phyloP scores from a whole-genome alignment of 1,284 basidiomycete genomes.

The Lentinula novae-zelandiae region DNA sequence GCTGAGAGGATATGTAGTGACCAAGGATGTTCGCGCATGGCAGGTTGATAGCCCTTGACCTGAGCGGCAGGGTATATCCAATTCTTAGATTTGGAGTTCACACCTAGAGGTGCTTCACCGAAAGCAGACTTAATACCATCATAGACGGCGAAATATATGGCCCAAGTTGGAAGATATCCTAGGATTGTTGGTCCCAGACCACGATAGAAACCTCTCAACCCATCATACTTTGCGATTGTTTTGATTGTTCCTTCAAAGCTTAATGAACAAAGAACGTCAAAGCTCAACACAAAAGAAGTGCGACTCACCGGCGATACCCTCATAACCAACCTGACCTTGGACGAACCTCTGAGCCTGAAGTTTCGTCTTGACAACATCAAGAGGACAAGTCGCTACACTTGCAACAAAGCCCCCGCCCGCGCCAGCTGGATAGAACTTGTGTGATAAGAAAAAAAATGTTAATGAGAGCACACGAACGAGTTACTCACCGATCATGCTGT shows the following conservation, averaged over 20 bases:
- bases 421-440: constrained; percentile 49
- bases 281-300: constrained; percentile 19
- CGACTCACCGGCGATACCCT: constrained; percentile 68
- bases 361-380: constrained; percentile 97
- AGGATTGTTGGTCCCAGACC: constrained; percentile 94
- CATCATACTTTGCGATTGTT: constrained; percentile 70
- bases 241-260: constrained; percentile 58
- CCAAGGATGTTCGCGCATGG: constrained; percentile 76
- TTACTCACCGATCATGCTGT: constrained; percentile 71
- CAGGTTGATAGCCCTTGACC: constrained; percentile 76
- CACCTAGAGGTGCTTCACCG: constrained; percentile 58
- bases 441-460: constrained; percentile 11
- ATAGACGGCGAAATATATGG: constrained; percentile 97
- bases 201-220: constrained; percentile 85
- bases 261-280: constrained; percentile 7
- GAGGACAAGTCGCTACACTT: constrained; percentile 92
- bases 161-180: constrained; percentile 96
- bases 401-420: constrained; percentile 88
- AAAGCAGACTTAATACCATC: constrained; percentile 86
- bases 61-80: constrained; percentile 77
- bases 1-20: constrained; percentile 86
- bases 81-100: constrained; percentile 26
- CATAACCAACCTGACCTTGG: constrained; percentile 65
- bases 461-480: not conserved
- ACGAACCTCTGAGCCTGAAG: constrained; percentile 85